Evolutionary conservation across 2,329 filamentous ascomycete genomes (phyloP).

Genomic region (Conoideocrella luteorostrata): DNA sequence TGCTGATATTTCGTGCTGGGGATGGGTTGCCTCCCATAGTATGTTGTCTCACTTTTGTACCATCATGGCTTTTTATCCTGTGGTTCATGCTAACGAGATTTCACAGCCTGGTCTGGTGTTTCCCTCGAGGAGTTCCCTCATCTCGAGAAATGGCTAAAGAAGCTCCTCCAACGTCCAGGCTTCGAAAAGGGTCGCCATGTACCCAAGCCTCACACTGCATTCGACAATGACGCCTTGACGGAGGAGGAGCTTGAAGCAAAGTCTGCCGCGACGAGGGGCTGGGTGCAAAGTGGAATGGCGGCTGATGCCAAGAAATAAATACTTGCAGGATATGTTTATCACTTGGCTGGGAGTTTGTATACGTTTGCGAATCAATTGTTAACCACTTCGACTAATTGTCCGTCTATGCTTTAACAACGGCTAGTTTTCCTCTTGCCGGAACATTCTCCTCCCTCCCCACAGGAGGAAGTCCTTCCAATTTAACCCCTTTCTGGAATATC

Average conservation of each 20-base stretch:
- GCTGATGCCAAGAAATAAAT: constrained; percentile 49
- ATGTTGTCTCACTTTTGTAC: constrained; percentile 9
- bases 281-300: constrained; percentile 67
- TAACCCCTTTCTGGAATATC: constrained; percentile 54
- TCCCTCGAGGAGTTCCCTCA: constrained; percentile 70
- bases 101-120: constrained; percentile 28
- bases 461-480: constrained; percentile 33
- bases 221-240: constrained; percentile 36
- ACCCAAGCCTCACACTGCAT: constrained; percentile 58
- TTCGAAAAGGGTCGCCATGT: constrained; percentile 72
- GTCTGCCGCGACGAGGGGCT: constrained; percentile 46
- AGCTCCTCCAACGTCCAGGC: constrained; percentile 60
- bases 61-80: neutral
- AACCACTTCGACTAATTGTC: too few relatives aligned
- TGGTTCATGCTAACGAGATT: neutral
- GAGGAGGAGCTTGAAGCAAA: constrained; percentile 51
- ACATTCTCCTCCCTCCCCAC: constrained; percentile 31
- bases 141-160: constrained; percentile 71
- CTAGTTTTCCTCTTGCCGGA: constrained; percentile 31
- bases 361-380: too few relatives aligned
- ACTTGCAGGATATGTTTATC: neutral
- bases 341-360: neutral
- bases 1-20: constrained; percentile 75
- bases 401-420: constrained; percentile 19
- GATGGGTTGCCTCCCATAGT: constrained; percentile 60